Conservation (phyloP, 768 basidiomycete species). For the Kwoniella botswanensis region DNA sequence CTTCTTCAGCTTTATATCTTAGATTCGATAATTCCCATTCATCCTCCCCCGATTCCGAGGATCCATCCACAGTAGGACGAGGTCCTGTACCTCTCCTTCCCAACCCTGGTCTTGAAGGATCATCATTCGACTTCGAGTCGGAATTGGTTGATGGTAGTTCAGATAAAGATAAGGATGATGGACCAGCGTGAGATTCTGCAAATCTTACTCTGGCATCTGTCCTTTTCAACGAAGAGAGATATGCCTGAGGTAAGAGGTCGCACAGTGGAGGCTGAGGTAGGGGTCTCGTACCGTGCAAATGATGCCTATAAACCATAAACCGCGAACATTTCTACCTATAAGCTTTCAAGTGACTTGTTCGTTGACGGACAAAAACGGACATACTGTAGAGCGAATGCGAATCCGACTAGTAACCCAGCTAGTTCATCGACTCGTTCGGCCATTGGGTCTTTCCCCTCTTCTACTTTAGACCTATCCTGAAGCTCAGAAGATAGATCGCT, state of each 20-base stretch:
- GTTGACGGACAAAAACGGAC: too few relatives aligned
- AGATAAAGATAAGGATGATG: slow-evolving; percentile 11
- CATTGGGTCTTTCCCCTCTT: slow-evolving; percentile 22
- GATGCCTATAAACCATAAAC: slow-evolving; percentile 46
- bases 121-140: neutral
- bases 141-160: slow-evolving; percentile 6
- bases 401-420: slow-evolving; percentile 48
- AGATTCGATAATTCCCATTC: slow-evolving; percentile 48
- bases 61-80: slow-evolving; percentile 31
- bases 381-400: slow-evolving; percentile 56
- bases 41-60: slow-evolving; percentile 14
- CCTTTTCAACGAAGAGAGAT: slow-evolving; percentile 51
- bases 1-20: slow-evolving; percentile 40
- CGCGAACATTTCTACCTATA: neutral
- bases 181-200: slow-evolving; percentile 42
- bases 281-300: slow-evolving; percentile 48
- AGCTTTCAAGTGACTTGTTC: neutral
- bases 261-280: slow-evolving; percentile 52
- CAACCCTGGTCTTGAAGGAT: slow-evolving; percentile 36
- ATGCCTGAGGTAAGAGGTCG: slow-evolving; percentile 54
- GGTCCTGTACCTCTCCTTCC: slow-evolving; percentile 46
- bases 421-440: slow-evolving; percentile 47
- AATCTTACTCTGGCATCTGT: slow-evolving; percentile 56
- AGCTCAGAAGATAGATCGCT: neutral
- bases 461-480: neutral